A percentile compares a stretch with the other conserved stretches of the same genome.
Conservation (phyloP, 208 protist species). For the Strigomonas oncopelti region DNA sequence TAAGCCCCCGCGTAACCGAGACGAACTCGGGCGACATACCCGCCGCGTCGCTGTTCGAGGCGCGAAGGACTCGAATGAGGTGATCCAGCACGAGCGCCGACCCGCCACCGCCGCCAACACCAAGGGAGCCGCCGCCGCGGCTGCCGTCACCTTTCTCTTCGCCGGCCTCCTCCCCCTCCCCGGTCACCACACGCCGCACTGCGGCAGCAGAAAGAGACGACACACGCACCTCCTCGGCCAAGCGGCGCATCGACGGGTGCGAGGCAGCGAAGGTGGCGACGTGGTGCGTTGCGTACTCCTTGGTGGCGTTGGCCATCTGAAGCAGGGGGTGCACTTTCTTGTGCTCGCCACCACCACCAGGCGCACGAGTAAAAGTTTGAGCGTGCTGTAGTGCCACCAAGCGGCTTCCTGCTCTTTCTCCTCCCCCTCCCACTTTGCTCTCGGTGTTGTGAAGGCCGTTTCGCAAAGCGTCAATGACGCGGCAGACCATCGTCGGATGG, state of each 20-base stretch:
- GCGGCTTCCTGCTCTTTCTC: not conserved
- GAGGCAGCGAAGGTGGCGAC: not conserved
- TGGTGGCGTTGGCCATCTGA: not conserved
- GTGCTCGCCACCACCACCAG: not conserved
- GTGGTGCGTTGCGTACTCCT: not conserved
- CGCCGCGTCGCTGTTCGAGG: not conserved
- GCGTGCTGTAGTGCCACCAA: not conserved
- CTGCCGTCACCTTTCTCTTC: not conserved
- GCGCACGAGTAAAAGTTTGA: not conserved
- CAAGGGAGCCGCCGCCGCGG: not conserved
- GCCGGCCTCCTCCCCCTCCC: not conserved
- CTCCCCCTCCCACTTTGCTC: no score
- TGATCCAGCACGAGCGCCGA: conserved; percentile 3
- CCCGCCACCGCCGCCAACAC: not conserved
- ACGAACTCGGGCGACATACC: not conserved
- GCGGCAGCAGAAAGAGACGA: not conserved
- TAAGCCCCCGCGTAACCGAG: not conserved
- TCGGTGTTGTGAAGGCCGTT: no score
- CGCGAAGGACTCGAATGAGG: not conserved
- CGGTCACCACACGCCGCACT: not conserved
- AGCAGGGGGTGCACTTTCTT: not conserved
- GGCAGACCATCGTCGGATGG: not conserved
- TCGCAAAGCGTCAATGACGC: not conserved
- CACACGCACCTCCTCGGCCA: no score
- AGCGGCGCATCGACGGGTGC: not conserved